Percentiles rank a stretch among this genome's conserved stretches.
These are phyloP conservation scores for Strigomonas galati DNA, from an alignment of 208 protist species.

Conservation along the genomic window DNA sequence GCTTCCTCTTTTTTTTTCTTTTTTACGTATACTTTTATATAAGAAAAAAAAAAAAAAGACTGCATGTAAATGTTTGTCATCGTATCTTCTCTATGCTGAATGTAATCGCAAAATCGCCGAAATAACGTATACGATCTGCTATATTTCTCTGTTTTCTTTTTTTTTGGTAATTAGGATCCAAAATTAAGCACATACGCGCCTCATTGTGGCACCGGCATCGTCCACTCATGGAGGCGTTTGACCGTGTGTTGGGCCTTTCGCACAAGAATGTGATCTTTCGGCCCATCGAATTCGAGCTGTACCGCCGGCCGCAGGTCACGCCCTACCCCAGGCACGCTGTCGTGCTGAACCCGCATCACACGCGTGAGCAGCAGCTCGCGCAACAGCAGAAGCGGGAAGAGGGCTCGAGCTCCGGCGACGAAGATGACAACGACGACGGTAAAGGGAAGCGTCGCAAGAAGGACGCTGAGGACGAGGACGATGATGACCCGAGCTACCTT, in stretches of 20 bases:
- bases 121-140: no score
- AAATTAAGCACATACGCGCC: no score
- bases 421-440: conserved; percentile 16
- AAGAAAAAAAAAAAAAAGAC: no score
- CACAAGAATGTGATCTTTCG: conserved; percentile 61
- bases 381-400: conserved; percentile 17
- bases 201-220: no score
- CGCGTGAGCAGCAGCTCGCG: conserved; percentile 30
- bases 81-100: no score
- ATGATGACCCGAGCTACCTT: conserved; percentile 69
- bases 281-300: conserved; percentile 80
- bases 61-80: no score
- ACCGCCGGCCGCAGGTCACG: conserved; percentile 76
- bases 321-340: conserved; percentile 85
- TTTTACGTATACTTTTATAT: background rate
- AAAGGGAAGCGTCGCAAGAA: conserved; percentile 10
- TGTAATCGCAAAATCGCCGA: no score
- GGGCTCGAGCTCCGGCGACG: conserved; percentile 4
- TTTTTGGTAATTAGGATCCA: background rate
- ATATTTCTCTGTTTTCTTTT: background rate
- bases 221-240: conserved; percentile 40
- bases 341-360: conserved; percentile 86
- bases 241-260: conserved; percentile 48
- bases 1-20: background rate
- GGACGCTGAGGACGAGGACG: conserved; percentile 35